A percentile compares a stretch with the other conserved stretches of the same genome.
Conservation (phyloP, 306 rosid genomes). For the Cyclanthera cordifolia region DNA sequence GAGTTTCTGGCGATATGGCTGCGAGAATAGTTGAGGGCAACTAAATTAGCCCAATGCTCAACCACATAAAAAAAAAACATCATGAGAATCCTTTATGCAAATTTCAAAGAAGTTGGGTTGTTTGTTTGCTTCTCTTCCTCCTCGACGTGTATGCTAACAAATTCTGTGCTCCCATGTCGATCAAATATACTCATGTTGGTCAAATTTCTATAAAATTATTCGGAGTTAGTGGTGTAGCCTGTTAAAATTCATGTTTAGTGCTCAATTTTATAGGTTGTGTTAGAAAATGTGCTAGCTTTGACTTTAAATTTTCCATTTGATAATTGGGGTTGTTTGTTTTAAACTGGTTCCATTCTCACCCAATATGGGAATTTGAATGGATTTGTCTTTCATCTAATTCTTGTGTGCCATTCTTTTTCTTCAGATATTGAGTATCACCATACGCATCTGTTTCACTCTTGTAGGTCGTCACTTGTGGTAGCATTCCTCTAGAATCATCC, state of each 20-base stretch:
- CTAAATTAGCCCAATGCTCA: too few relatives aligned
- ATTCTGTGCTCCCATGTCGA: background rate
- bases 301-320: background rate
- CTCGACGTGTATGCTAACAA: background rate
- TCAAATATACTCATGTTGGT: background rate
- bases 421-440: background rate
- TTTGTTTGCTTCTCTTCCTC: background rate
- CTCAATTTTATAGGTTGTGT: background rate
- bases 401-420: constrained; percentile 4
- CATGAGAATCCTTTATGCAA: background rate
- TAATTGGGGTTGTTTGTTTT: background rate
- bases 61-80: background rate
- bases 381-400: background rate
- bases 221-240: background rate
- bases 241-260: background rate
- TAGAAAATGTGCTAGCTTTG: too few relatives aligned
- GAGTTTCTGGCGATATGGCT: too few relatives aligned
- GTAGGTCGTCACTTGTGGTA: constrained; percentile 98
- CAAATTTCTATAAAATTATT: background rate
- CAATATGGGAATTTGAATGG: background rate
- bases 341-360: background rate
- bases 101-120: background rate
- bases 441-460: background rate
- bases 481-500: constrained; percentile 92
- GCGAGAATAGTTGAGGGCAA: too few relatives aligned